phyloP scores from a whole-genome alignment of 192 early-diverging fungal species.

The Dissophora ornata region DNA sequence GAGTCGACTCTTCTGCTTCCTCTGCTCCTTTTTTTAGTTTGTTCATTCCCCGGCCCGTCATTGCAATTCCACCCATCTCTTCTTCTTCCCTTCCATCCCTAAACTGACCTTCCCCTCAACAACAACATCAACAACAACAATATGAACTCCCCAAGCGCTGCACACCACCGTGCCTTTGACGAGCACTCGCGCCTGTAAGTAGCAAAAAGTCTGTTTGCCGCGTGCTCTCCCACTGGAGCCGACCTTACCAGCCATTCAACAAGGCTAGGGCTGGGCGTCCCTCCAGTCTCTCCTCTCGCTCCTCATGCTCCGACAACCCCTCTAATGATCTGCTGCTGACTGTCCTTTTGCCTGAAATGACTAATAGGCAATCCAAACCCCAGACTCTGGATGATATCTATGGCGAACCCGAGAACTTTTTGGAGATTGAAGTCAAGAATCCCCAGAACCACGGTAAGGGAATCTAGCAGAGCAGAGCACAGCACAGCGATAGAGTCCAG shows the following conservation, averaged over 20 bases:
- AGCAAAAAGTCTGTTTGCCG: no score
- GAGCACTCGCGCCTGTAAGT: slow-evolving; percentile 56
- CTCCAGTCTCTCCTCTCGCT: no score
- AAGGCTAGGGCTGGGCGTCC: no score
- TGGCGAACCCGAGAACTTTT: slow-evolving; percentile 95
- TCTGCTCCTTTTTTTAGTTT: no score
- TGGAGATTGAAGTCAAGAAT: slow-evolving; percentile 94
- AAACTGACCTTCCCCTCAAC: background rate
- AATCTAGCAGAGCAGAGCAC: background rate
- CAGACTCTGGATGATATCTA: slow-evolving; percentile 77
- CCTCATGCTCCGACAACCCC: no score
- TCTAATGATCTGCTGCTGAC: background rate
- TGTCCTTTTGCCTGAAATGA: no score
- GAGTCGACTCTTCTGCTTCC: no score
- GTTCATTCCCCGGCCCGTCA: background rate
- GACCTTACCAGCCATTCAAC: no score
- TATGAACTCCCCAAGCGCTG: slow-evolving; percentile 53
- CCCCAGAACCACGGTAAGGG: slow-evolving; percentile 82
- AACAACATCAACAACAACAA: background rate
- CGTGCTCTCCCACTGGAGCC: no score
- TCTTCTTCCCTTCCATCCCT: background rate
- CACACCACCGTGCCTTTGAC: slow-evolving; percentile 55
- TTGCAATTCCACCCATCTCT: background rate
- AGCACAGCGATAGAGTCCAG: background rate
- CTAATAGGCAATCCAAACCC: slow-evolving; percentile 59